Evolutionary conservation across 768 basidiomycete species (phyloP), one percentile per base, ranked within the genome.

Genomic region (Agaricus blazei): DNA sequence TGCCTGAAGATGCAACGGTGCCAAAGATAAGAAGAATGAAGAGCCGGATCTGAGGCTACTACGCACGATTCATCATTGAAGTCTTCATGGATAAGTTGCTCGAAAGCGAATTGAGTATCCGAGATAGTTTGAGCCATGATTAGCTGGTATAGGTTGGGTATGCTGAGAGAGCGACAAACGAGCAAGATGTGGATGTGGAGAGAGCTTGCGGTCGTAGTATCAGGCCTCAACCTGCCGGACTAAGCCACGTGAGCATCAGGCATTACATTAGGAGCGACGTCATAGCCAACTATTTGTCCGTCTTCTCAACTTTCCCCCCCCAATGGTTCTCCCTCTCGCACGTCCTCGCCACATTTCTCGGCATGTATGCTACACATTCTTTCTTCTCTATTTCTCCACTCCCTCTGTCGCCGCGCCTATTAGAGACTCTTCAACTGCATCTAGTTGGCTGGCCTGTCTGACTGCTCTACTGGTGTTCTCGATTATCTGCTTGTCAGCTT

Each of bases 51-150:
- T 34, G 34, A 19, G 40, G 19, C 40, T 34, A 60, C 40, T 34
- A 60, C 84, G 62, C 61, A 93, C 92, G 77, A 74, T 67, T 90
- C 87, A 60, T 92, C 77, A 9, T 89, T 76, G 67, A 84, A 92
- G 64, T 87, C 76, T 40, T 71, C 67, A 34, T 75, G 65, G 49
- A 89, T 67, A 31, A 77, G 63, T 9, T 59, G 56, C 38, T 70
- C 64, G 7, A 65, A 58, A n/a, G 72, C 72, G 41, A 40, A 53
- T 40, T 42, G 24, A 31, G 37, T 9, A 23, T 38, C 31, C n/a
- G 24, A 52, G 43, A 31, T 4, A 24, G 28, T 28, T 38, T 44
- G 58, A 53, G 29, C 34, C 59, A 59, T 52, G 43, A 15, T 15
- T 47, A 6, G 6, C 27, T 26, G 28, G 15, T 27, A 29, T 34